These are phyloP conservation scores for Musa itinerans DNA, from an alignment of 176 grass and related monocot genomes.

Conservation along the genomic window DNA sequence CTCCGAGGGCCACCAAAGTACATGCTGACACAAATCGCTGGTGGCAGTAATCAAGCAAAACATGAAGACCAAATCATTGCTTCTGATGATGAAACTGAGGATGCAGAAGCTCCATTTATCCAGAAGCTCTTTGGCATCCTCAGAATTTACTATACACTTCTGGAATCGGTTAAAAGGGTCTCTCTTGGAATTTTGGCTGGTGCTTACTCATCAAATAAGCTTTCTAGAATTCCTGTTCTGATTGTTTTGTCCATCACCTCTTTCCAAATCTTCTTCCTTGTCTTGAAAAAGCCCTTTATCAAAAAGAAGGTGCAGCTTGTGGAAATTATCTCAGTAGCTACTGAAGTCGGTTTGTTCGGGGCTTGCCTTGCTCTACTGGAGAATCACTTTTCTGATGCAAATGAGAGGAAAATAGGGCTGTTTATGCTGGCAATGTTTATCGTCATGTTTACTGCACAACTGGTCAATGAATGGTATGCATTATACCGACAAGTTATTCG, in stretches of 20 bases:
- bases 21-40: constrained; percentile 52
- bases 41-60: constrained; percentile 19
- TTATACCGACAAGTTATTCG: constrained; percentile 51
- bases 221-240: constrained; percentile 29
- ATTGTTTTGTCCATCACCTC: constrained; percentile 45
- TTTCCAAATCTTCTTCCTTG: constrained; percentile 64
- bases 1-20: constrained; percentile 78
- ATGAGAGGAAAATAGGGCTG: constrained; percentile 33
- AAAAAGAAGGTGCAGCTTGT: constrained; percentile 85
- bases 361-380: constrained; percentile 45
- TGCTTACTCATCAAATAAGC: constrained; percentile 35
- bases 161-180: constrained; percentile 61
- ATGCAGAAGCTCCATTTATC: constrained; percentile 50
- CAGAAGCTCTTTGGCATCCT: constrained; percentile 70
- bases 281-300: constrained; percentile 71
- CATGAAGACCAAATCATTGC: constrained; percentile 47
- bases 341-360: constrained; percentile 62
- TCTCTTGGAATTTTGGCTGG: constrained; percentile 64
- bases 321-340: constrained; percentile 55
- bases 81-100: constrained; percentile 68
- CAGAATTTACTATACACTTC: constrained; percentile 51
- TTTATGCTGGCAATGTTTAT: constrained; percentile 55
- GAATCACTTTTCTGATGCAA: constrained; percentile 18
- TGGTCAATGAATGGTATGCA: constrained; percentile 71
- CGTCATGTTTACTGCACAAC: constrained; percentile 43